Evolutionary conservation across 2,329 filamentous ascomycete species (phyloP).

Genomic region (Daldinia eschscholtzii): DNA sequence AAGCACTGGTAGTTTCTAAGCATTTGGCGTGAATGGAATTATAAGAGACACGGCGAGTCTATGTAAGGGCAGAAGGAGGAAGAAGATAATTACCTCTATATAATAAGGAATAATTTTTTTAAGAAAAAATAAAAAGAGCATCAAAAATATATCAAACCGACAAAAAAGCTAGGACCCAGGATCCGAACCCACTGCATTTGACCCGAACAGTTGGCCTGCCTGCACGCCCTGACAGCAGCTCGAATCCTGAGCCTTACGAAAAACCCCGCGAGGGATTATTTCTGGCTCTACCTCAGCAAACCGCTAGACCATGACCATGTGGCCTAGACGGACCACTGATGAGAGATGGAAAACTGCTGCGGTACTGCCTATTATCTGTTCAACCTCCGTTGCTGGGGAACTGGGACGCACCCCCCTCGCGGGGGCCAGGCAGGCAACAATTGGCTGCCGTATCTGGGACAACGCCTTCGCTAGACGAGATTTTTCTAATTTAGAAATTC

Average conservation of each 20-base stretch:
- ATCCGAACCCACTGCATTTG: conserved; percentile 1
- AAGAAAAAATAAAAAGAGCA: not conserved
- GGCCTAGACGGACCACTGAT: conserved; percentile 3
- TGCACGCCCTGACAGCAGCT: not conserved
- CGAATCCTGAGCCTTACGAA: not conserved
- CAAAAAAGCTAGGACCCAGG: conserved; percentile 1
- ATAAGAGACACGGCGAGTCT: too few relatives aligned
- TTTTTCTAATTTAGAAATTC: too few relatives aligned
- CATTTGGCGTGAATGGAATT: too few relatives aligned
- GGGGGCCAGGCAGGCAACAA: not conserved
- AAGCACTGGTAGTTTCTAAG: too few relatives aligned
- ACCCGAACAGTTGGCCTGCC: not conserved
- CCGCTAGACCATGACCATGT: not conserved
- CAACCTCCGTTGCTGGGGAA: not conserved
- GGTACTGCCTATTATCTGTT: not conserved
- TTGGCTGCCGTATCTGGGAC: too few relatives aligned
- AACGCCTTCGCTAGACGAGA: too few relatives aligned
- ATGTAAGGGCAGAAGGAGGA: too few relatives aligned
- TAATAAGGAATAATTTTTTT: too few relatives aligned
- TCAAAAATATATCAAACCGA: not conserved
- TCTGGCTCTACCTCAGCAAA: not conserved
- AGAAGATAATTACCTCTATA: too few relatives aligned
- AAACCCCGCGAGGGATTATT: conserved; percentile 6
- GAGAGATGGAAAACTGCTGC: not conserved
- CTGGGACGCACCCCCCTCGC: not conserved